Base-by-base conservation (phyloP, 139 green algal genomes). In the Limnomonas spitsbergensis region DNA sequence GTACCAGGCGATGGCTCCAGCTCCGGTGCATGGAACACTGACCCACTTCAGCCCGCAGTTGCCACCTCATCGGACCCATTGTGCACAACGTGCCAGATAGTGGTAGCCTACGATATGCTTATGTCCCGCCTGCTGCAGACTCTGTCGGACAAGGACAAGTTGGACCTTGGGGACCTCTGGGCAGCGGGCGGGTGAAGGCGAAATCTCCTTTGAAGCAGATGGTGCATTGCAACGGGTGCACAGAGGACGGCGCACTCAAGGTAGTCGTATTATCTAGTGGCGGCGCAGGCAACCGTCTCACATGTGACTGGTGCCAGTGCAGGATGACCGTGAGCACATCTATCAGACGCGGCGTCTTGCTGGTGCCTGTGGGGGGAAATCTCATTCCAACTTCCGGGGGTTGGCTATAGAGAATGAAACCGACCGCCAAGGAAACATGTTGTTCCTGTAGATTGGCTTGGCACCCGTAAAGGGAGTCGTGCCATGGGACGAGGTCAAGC, bases 401-500 rank as follows among this genome's bases (percentile, higher is more conserved):
- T 38, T 71, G 27, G 61, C 39, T 29, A 37, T 71, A 2, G 26
- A n/a, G n/a, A n/a, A n/a, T n/a, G n/a, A n/a, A n/a, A n/a, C n/a
- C n/a, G n/a, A n/a, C n/a, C n/a, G n/a, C n/a, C n/a, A n/a, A n/a
- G n/a, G n/a, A n/a, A n/a, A n/a, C n/a, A n/a, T n/a, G n/a, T n/a
- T n/a, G n/a, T 71, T 71, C 61, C 29, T 71, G n/a, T n/a, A n/a
- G n/a, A n/a, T n/a, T n/a, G n/a, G n/a, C n/a, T n/a, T n/a, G n/a
- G n/a, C n/a, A n/a, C n/a, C 61, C 2, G 32, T 71, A 6, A 71
- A 71, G 61, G 61, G 39, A 6, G 32, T 32, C 2, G 61, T 71
- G n/a, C 61, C 61, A 29, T 71, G 39, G 31, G 61, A 71, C 39
- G 61, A 71, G 32, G n/a, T 71, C 31, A 71, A 71, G 61, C 61